Base-by-base conservation (phyloP, 441 rosid species). In the Pelargonium australe region DNA sequence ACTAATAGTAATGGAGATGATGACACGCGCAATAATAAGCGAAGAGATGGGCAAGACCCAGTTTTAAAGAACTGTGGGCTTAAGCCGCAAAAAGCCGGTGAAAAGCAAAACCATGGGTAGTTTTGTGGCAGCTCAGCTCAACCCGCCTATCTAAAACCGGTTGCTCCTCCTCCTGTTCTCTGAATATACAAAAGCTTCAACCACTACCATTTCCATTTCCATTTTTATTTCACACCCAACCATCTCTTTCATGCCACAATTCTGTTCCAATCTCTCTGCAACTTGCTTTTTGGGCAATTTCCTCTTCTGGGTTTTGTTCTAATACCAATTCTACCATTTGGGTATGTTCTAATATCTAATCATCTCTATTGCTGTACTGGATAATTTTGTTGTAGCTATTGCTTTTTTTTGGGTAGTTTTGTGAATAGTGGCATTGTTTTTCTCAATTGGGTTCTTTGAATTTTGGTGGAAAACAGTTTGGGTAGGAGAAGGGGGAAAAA, bases 61-160 rank as follows among this genome's bases (percentile, higher is more conserved):
- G 67, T 63, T 77, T 17, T 11, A 2, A 11, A 68, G 60, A 72
- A 70, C 80, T 64, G 73, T 80, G 83, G 83, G 75, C 71, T 67
- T n/a, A 1, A 23, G 60, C 0, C 17, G 25, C 71, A 65, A 40
- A 55, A 55, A 8, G 51, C 13, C 51, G 2, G 16, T 11, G 9
- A 53, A 60, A 60, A n/a, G 28, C 73, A 79, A 86, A 86, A 87
- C 92, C 86, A 81, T 81, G 85, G 89, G 87, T 87, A 20, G 23
- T 20, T 20, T 20, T 20, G 23, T 20, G 23, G 23, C 23, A 20
- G 23, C 73, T 80, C 73, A 5, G 71, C 75, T 62, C 70, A 65
- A 47, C 78, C 73, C 34, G 41, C 63, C 47, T 12, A 55, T 25
- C 69, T 70, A 82, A 85, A 82, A 80, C 84, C 82, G 40, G 75